Base-by-base conservation (phyloP, 345 rosid species). In the Carallia pectinifolia region DNA sequence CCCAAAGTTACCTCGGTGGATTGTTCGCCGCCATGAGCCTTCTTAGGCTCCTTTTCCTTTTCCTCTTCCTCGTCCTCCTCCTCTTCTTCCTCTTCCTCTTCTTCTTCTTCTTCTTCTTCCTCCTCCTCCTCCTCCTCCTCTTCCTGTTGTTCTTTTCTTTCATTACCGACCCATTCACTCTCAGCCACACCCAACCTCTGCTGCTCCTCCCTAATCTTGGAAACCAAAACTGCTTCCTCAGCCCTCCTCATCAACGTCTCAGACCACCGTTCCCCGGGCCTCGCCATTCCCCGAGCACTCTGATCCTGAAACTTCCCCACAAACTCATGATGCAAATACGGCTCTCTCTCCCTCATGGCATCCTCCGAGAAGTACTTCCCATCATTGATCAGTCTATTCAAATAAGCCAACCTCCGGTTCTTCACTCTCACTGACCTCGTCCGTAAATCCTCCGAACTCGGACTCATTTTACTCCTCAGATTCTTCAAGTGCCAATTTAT, bases 201-300 rank as follows among this genome's bases (percentile, higher is more conserved):
- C 81, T 94, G 97, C 77, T 94, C 93, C 67, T 79, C 96, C 71
- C 99, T 85, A 71, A 94, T 92, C 84, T 86, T 78, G 9, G 88
- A 66, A 71, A 90, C 87, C 86, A 94, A 75, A 62, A 82, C 69
- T 0, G 97, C 97, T 73, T 94, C 97, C 75, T 91, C 98, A 0
- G 83, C 78, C 74, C 96, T 79, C 83, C 98, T 87, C 86, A 94
- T 82, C 85, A 94, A 81, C 0, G 97, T 92, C 78, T 94, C 97
- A 0, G 99, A 91, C 99, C 97, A 94, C 53, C 93, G 79, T 76
- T 92, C 97, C 59, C 99, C 98, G 0, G 96, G 97, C 78, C 92
- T 81, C 4, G 97, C 97, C 99, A 94, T 90, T 31, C 82, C 74
- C 81, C 97, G 83, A 15, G 86, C 88, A 77, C 74, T 81, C 64